Base-by-base conservation (phyloP, 2,329 filamentous ascomycete genomes). In the Sclerotinia spermophila region DNA sequence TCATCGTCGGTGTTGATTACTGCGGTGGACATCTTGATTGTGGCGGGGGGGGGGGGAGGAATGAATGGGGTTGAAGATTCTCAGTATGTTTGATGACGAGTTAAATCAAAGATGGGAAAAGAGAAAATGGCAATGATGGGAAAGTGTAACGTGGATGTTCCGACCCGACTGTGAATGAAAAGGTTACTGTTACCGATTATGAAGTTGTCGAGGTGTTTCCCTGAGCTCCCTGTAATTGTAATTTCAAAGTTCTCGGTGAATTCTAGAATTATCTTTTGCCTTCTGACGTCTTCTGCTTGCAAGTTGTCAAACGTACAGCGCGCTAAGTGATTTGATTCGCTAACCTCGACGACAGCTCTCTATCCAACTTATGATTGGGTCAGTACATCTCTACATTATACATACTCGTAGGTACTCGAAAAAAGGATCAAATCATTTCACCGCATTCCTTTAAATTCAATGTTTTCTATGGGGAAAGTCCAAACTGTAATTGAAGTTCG, bases 1-100 rank as follows among this genome's bases (percentile, higher is more conserved):
- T 94, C 92, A 79, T 92, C 91, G 82, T 92, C 90, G 75, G 82
- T 81, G 75, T 83, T 82, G 65, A 86, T 78, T 62, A 86, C 75
- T 65, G 85, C 82, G 73, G 82, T 76, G 71, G 83, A 83, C 79
- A 80, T 80, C 24, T 51, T 60, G 58, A 30, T 51, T 27, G 35
- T 53, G 27, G 55, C 30, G 6, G 42, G 30, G n/a, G 21, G 21
- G 3, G 44, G 5, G 11, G 51, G n/a, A n/a, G 17, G n/a, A 2
- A 17, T 51, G n/a, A 51, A 27, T 13, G 5, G 48, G 61, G 21
- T 10, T 6, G 44, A 8, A 30, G 30, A 48, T 33, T 27, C 24
- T 15, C 19, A 38, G 8, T 27, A 19, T 64, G 48, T 64, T 48
- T 62, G 19, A 17, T 33, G 11, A 15, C n/a, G 11, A n/a, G 5